Evolutionary conservation across 2,329 filamentous ascomycete genomes (phyloP).

Genomic region (Ceratocystis huliohia): DNA sequence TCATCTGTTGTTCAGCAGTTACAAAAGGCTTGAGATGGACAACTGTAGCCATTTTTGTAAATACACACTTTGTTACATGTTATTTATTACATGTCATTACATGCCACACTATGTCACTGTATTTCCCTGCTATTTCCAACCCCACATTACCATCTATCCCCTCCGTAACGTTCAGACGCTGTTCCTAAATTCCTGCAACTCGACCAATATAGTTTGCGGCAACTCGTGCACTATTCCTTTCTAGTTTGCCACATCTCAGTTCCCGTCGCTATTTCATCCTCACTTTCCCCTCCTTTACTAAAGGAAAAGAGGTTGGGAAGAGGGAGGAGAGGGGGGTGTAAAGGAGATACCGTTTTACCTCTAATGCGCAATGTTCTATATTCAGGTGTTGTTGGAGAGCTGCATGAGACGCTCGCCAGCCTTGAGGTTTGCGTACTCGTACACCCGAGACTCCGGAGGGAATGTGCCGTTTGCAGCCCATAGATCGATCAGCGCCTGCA

Average conservation of each 20-base stretch:
- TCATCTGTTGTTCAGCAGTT: neutral
- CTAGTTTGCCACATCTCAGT: neutral
- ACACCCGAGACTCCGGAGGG: conserved; percentile 58
- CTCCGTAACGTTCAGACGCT: neutral
- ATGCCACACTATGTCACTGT: neutral
- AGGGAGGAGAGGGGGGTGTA: neutral
- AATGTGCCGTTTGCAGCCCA: conserved; percentile 85
- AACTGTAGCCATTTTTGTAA: neutral
- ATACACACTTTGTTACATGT: neutral
- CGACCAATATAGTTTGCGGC: neutral
- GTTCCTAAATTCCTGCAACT: neutral
- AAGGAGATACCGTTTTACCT: neutral
- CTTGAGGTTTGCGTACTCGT: conserved; percentile 50
- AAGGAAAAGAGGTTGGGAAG: too few species aligned
- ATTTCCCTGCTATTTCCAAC: neutral
- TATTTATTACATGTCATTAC: neutral
- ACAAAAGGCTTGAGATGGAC: neutral
- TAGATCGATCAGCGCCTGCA: conserved; percentile 86
- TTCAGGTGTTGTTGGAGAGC: conserved; percentile 25
- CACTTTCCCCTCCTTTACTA: neutral
- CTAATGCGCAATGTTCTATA: neutral
- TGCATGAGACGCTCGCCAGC: conserved; percentile 48
- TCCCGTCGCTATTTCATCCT: neutral
- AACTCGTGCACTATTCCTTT: neutral
- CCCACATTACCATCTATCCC: neutral